Conservation (phyloP, 306 rosid species). For the Castanea sativa region DNA sequence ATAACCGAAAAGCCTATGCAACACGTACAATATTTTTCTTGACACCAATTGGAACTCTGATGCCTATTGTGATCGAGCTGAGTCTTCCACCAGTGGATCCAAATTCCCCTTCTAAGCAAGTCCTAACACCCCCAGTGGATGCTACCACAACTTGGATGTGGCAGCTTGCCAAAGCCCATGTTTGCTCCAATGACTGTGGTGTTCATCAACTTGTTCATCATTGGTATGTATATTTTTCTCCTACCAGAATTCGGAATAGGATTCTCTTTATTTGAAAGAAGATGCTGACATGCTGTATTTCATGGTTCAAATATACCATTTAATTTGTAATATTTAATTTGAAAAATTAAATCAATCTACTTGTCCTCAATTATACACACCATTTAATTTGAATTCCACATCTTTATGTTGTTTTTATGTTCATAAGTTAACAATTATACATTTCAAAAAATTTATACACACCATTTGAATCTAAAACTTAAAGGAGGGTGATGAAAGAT, state of each 20-base stretch:
- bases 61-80: constrained; percentile 45
- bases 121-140: constrained; percentile 35
- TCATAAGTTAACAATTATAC: no score
- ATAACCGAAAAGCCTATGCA: constrained; percentile 40
- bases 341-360: no score
- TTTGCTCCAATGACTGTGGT: constrained; percentile 37
- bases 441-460: no score
- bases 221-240: constrained; percentile 14
- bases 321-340: no score
- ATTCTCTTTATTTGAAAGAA: no score
- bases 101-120: constrained; percentile 23
- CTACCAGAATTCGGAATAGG: background rate
- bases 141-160: constrained; percentile 40
- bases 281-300: no score
- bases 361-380: no score
- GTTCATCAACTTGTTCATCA: constrained; percentile 45
- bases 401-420: no score
- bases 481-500: no score
- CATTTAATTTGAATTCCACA: no score
- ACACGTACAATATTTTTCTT: constrained; percentile 45
- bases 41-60: constrained; percentile 37
- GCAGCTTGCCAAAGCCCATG: constrained; percentile 43
- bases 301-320: background rate
- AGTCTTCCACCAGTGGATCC: constrained; percentile 30
- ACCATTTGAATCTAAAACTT: no score